Evolutionary conservation across 169 alveolate species (phyloP).

Genomic region (Blepharisma undulans): DNA sequence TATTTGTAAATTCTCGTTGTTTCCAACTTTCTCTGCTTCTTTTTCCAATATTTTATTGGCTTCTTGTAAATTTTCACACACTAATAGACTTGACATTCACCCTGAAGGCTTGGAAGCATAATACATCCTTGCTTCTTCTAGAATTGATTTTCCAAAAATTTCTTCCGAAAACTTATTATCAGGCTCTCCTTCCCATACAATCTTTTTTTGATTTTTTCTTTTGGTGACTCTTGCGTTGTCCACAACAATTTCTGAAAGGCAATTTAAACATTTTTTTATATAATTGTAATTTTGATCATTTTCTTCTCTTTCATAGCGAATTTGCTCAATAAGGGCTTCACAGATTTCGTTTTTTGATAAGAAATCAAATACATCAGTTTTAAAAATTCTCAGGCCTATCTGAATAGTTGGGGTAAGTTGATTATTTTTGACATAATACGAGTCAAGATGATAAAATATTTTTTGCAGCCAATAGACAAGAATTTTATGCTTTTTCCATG

Average conservation of each 20-base stretch:
- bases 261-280: conserved; percentile 48
- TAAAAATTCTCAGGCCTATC: conserved; percentile 47
- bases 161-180: conserved; percentile 34
- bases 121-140: background rate
- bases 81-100: conserved; percentile 45
- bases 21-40: no score
- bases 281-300: conserved; percentile 41
- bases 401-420: conserved; percentile 27
- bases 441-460: conserved; percentile 63
- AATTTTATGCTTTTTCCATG: conserved; percentile 59
- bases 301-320: conserved; percentile 46
- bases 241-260: background rate
- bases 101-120: conserved; percentile 11
- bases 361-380: conserved; percentile 42
- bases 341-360: conserved; percentile 27
- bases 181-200: conserved; percentile 58
- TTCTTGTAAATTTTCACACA: conserved; percentile 54
- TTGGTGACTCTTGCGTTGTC: background rate
- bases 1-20: no score
- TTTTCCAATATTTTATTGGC: conserved; percentile 39
- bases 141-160: conserved; percentile 41
- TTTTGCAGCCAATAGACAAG: conserved; percentile 64
- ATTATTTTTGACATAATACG: conserved; percentile 54
- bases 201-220: background rate
- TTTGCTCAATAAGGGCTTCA: conserved; percentile 41